Evolutionary conservation across 2,329 filamentous ascomycete genomes (phyloP).

Genomic region (Canariomyces notabilis): DNA sequence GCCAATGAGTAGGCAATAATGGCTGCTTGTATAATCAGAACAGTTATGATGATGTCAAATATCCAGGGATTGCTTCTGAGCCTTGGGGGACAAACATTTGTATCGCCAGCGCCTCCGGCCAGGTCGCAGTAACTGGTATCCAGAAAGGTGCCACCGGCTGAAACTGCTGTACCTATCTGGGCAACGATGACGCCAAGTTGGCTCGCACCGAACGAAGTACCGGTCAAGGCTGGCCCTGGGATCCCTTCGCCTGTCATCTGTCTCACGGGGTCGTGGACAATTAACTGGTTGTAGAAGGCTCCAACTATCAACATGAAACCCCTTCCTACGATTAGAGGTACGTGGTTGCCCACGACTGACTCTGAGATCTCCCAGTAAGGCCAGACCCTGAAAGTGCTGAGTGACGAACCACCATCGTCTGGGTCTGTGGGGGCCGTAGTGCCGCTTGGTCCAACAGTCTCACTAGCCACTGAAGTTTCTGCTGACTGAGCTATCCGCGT

Average conservation of each 20-base stretch:
- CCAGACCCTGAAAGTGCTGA: neutral
- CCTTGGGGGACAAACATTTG: slow-evolving; percentile 19
- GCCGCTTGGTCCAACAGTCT: neutral
- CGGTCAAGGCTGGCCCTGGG: slow-evolving; percentile 4
- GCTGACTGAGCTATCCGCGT: too few species aligned
- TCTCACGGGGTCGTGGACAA: slow-evolving; percentile 9
- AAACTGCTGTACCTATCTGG: slow-evolving; percentile 18
- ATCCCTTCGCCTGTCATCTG: slow-evolving; percentile 7
- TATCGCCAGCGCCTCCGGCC: neutral
- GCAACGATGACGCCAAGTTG: slow-evolving; percentile 14
- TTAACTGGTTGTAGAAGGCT: slow-evolving; percentile 13
- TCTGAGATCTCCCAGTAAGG: slow-evolving; percentile 4
- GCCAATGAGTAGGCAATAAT: slow-evolving; percentile 16
- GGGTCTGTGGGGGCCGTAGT: neutral
- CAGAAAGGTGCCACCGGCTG: slow-evolving; percentile 14
- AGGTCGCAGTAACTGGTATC: slow-evolving; percentile 21
- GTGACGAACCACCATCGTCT: neutral
- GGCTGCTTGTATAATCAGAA: slow-evolving; percentile 12
- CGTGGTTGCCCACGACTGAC: slow-evolving; percentile 9
- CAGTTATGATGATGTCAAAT: slow-evolving; percentile 15
- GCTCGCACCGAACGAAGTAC: slow-evolving; percentile 1
- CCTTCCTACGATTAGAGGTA: slow-evolving; percentile 6
- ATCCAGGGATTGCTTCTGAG: slow-evolving; percentile 20
- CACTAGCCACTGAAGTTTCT: too few species aligned
- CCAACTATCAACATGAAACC: slow-evolving; percentile 9